These are phyloP conservation scores for Populus nigra DNA, from an alignment of 345 rosid species.

Conservation along the genomic window DNA sequence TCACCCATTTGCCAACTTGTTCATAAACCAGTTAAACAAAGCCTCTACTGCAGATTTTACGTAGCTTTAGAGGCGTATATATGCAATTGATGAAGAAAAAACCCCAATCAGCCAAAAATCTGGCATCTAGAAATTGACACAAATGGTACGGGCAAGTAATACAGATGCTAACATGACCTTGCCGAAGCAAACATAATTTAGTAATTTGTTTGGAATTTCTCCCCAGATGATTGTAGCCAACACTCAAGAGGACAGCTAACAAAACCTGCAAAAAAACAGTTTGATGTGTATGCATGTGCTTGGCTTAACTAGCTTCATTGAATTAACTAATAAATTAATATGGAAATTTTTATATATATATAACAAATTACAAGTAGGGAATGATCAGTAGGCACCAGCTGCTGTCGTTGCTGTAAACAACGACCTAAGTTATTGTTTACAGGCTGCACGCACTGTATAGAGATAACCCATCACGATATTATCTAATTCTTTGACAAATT, in stretches of 20 bases:
- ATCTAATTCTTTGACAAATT: neutral
- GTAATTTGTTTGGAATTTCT: neutral
- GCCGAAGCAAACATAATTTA: neutral
- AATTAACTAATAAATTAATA: no score
- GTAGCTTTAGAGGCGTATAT: no score
- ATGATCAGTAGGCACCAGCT: no score
- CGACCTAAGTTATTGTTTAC: neutral
- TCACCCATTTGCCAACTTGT: no score
- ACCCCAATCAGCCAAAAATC: neutral
- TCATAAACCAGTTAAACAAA: no score
- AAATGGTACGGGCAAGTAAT: neutral
- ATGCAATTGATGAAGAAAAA: no score
- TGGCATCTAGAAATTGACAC: neutral
- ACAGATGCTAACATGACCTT: neutral
- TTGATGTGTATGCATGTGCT: neutral
- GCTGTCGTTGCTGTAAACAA: neutral
- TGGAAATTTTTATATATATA: no score
- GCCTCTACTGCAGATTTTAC: no score
- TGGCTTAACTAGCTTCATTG: neutral
- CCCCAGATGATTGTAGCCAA: neutral
- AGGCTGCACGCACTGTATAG: neutral
- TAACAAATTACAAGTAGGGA: no score
- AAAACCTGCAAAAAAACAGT: neutral
- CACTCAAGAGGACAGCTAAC: neutral
- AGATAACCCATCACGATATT: neutral